Base-by-base conservation (phyloP, 805 yeast genomes). In the Ogataea henricii region DNA sequence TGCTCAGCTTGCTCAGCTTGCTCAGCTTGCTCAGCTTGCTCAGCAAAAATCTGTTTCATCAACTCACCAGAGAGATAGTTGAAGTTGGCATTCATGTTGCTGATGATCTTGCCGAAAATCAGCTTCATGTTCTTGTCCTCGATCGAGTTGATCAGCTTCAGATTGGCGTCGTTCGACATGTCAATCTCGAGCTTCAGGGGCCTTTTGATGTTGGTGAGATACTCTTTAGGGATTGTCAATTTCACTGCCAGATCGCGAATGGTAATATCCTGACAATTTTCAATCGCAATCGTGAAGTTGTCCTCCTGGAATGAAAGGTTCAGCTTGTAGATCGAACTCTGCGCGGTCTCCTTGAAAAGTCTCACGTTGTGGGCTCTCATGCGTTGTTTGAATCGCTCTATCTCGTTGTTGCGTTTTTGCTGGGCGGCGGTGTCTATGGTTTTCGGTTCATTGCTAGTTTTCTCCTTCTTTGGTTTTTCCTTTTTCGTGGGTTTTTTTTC, bases 191-290 rank as follows among this genome's bases (percentile, higher is more conserved):
- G 42, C 21, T 54, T 62, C 23, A 66, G 36, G 0, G 55, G 49
- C 42, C 61, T 66, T 25, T 60, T 60, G 17, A 54, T 44, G 36
- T 57, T 61, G 39, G 44, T 53, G 14, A 66, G 48, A 36, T 68
- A 67, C 7, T 67, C 71, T 41, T 55, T 58, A 1, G 73, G 72
- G 12, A 69, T 51, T 2, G 59, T 51, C 6, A 69, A 34, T 33
- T 60, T 63, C 14, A 67, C 57, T 13, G 65, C 64, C 13, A 69
- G 44, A 7, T 49, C 52, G 4, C 53, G 49, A 25, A 68, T 58
- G 3, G 45, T 49, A 7, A 68, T 55, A 30, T 63, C 64, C 7
- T 55, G 57, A 21, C 54, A 47, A 22, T 60, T 56, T 27, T 65
- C 70, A n/a, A 65, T 57, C 18, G 63, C 65, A 16, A 67, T 58